These are phyloP conservation scores for Tagetes erecta DNA, from an alignment of 129 eudicot genomes.

Conservation along the genomic window DNA sequence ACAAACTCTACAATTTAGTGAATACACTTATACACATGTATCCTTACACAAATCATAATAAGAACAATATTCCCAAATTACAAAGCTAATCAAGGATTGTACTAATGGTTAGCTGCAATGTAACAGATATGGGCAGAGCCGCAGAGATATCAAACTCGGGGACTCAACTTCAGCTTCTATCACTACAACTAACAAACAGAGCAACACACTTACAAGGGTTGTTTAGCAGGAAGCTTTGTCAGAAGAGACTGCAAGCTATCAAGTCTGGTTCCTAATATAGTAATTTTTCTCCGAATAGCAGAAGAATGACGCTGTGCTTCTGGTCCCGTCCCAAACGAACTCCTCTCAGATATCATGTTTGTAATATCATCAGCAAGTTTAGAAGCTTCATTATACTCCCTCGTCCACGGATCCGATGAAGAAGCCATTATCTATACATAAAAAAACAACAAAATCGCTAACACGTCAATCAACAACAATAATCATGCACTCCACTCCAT, in stretches of 20 bases:
- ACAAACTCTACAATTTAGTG: not conserved
- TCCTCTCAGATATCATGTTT: constrained; percentile 76
- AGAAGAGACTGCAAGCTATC: constrained; percentile 68
- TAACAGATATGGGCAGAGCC: not conserved
- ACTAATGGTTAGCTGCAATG: not conserved
- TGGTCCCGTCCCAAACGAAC: constrained; percentile 60
- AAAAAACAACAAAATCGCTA: constrained; percentile 12
- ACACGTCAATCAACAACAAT: constrained; percentile 17
- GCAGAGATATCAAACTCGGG: not conserved
- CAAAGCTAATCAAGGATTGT: not conserved
- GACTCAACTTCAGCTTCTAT: not conserved
- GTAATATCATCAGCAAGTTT: constrained; percentile 74
- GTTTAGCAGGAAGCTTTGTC: constrained; percentile 79
- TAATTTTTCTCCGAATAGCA: constrained; percentile 69
- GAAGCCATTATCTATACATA: constrained; percentile 54
- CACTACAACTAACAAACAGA: not conserved
- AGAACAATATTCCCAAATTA: not conserved
- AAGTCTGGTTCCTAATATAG: constrained; percentile 73
- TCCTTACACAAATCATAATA: not conserved
- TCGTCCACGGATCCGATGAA: constrained; percentile 70
- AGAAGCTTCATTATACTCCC: constrained; percentile 71
- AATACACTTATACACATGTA: not conserved
- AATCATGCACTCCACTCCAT: not conserved
- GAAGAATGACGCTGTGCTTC: constrained; percentile 82
- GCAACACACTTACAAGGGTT: constrained; percentile 51